Evolutionary conservation across 1,139 yeast species (phyloP).

Genomic region (Meyerozyma sp.): DNA sequence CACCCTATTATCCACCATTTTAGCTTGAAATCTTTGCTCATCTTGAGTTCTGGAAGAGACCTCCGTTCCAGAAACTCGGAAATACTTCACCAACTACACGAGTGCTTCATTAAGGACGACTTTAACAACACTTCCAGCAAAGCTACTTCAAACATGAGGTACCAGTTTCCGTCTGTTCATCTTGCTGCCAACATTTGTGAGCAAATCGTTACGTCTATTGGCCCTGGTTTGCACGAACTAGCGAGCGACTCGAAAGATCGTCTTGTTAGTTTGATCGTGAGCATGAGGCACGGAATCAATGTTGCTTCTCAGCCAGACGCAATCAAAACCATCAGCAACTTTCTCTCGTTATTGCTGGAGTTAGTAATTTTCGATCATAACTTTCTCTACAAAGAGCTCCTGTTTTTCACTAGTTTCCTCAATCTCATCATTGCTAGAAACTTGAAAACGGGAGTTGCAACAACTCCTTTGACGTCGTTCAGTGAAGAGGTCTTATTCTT

Average conservation of each 20-base stretch:
- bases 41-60: conserved; percentile 34
- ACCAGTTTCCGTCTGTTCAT: conserved; percentile 22
- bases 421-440: conserved; percentile 31
- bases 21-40: conserved; percentile 56
- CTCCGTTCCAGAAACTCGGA: conserved; percentile 25
- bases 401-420: conserved; percentile 27
- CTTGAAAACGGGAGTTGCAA: conserved; percentile 31
- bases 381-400: conserved; percentile 27
- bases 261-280: conserved; percentile 25
- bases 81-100: conserved; percentile 40
- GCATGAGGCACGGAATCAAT: conserved; percentile 32
- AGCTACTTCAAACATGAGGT: conserved; percentile 24
- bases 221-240: conserved; percentile 32
- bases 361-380: conserved; percentile 36
- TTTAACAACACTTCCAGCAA: conserved; percentile 35
- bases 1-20: conserved; percentile 80
- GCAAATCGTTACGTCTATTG: conserved; percentile 30
- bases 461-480: conserved; percentile 31
- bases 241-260: conserved; percentile 15
- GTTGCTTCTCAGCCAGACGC: conserved; percentile 24
- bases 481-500: conserved; percentile 34
- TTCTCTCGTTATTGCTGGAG: conserved; percentile 33
- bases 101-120: conserved; percentile 40
- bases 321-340: conserved; percentile 18
- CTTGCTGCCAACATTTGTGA: conserved; percentile 22